phyloP scores from a whole-genome alignment of 2,329 filamentous ascomycete genomes.

The Penicillium paneum region DNA sequence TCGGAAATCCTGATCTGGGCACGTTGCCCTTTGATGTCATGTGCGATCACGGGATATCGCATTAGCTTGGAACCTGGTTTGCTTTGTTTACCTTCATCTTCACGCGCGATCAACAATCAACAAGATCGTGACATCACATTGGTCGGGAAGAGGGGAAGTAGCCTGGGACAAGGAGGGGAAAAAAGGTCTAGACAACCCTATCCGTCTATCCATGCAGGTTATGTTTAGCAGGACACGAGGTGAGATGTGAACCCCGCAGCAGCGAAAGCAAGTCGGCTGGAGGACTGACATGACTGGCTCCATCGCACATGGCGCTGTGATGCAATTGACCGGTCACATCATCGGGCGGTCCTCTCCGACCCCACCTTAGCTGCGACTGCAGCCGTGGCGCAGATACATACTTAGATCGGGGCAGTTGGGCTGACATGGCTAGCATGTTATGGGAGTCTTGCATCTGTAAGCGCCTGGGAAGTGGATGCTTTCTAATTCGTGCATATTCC shows the following conservation, averaged over 20 bases:
- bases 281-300: conserved; percentile 18
- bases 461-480: background rate
- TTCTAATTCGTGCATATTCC: background rate
- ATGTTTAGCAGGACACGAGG: conserved; percentile 1
- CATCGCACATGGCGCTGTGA: conserved; percentile 25
- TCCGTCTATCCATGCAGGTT: background rate
- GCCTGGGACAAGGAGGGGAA: background rate
- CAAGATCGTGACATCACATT: conserved; percentile 21
- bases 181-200: conserved; percentile 8
- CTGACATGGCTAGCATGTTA: conserved; percentile 3
- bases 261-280: conserved; percentile 14
- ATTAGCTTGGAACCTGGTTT: conserved; percentile 13
- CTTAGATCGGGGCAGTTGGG: conserved; percentile 11
- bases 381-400: conserved; percentile 13
- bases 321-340: conserved; percentile 25
- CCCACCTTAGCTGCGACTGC: conserved; percentile 14
- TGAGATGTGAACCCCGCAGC: conserved; percentile 28
- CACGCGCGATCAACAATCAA: conserved; percentile 6
- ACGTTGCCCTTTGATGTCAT: conserved; percentile 17
- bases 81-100: conserved; percentile 22
- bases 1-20: background rate
- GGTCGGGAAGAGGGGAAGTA: background rate
- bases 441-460: conserved; percentile 7
- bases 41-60: conserved; percentile 26
- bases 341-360: conserved; percentile 10